Conservation (phyloP, 306 rosid species). For the Quercus alba region DNA sequence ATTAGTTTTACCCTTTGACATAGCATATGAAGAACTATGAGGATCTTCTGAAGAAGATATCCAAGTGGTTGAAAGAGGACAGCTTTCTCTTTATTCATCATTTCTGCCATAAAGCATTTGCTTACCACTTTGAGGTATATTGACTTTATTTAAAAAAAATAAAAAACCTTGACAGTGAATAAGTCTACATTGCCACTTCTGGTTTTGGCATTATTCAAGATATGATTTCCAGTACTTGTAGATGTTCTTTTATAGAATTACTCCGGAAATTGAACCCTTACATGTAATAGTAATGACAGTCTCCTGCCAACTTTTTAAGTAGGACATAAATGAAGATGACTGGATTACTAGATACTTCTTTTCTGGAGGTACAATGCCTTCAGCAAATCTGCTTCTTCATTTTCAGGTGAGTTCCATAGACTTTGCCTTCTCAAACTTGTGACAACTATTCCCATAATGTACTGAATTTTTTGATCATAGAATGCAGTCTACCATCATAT, state of each 20-base stretch:
- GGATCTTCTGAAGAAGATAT: conserved; percentile 85
- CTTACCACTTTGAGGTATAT: conserved; percentile 90
- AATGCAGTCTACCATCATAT: not conserved
- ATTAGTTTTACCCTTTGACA: conserved; percentile 10
- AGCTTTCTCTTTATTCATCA: conserved; percentile 70
- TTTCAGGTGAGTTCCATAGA: conserved; percentile 59
- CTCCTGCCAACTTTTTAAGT: conserved; percentile 7
- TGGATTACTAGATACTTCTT: conserved; percentile 92
- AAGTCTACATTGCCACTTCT: conserved; percentile 2
- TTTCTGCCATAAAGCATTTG: conserved; percentile 83
- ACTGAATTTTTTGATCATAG: not conserved
- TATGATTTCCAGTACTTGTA: not conserved
- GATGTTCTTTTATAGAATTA: not conserved
- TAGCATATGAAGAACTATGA: conserved; percentile 97
- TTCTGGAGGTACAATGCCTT: conserved; percentile 90
- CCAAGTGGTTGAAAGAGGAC: conserved; percentile 83
- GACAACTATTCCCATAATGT: not conserved
- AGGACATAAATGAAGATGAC: conserved; percentile 87
- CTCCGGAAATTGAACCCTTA: not conserved
- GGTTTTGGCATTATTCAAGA: conserved; percentile 5
- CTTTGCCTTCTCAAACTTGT: not conserved
- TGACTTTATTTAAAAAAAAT: not conserved
- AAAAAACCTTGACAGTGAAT: not conserved
- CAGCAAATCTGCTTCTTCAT: conserved; percentile 86
- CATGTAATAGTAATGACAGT: not conserved